Evolutionary conservation across 2,329 filamentous ascomycete species (phyloP), one percentile per base, ranked within the genome.

Genomic region (Purpureocillium lavendulum): DNA sequence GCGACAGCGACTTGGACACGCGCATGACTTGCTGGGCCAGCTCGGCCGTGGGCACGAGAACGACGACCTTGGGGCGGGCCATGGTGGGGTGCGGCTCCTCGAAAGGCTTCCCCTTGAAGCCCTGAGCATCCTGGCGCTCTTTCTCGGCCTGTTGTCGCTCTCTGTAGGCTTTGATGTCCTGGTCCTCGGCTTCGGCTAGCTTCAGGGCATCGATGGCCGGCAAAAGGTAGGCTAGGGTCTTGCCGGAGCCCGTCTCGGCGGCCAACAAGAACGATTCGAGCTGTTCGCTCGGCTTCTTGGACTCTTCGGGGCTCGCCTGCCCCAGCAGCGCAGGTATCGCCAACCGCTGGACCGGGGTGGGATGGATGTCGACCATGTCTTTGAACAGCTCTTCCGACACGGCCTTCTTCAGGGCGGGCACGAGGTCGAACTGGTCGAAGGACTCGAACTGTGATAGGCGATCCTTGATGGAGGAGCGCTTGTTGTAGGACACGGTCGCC

Each of bases 211-310:
- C 80, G 38, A 98, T 70, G 13, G 82, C 74, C 0, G 92, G 94
- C 5, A 96, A 64, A 5, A 97, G 68, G 56, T 98, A 98, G 8
- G 92, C 87, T 45, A 98, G 69, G 1, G 92, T 98, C 69, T 98
- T 98, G 44, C 92, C 92, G 1, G 92, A 97, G 11, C 92, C 92
- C 1, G 92, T 98, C 68, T 98, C 92, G 10, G 92, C 92, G 4
- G 92, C 92, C 36, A 98, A 71, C 11, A 98, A 71, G 55, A 87
- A 96, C 1, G 61, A 61, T 31, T 51, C 45, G 37, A 47, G 44
- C 64, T 68, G 74, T 43, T 64, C 62, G 48, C 55, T 71, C 40
- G 51, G 40, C 2, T 37, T 44, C 38, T 55, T 58, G n/a, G 43
- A 36, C 33, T 51, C 46, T 14, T 49, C 49, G 4, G 51, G 43